Conservation (phyloP, 345 rosid genomes). For the Camelina neglecta region DNA sequence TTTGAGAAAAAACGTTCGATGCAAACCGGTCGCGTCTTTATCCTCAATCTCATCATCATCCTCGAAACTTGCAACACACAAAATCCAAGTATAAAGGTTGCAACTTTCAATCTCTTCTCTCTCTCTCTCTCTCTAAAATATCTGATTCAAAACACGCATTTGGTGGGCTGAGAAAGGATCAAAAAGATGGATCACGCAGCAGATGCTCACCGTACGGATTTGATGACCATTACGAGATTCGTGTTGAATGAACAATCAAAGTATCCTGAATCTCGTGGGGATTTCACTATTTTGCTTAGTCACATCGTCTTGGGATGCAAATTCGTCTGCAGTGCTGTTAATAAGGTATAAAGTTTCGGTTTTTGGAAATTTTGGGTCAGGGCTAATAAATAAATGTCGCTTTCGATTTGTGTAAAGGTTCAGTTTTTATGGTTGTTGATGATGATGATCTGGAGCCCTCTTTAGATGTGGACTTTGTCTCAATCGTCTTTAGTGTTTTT, state of each 20-base stretch:
- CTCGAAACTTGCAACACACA: slow-evolving; percentile 48
- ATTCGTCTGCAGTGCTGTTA: slow-evolving; percentile 95
- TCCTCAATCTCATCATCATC: slow-evolving; percentile 34
- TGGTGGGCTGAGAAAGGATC: slow-evolving; percentile 12
- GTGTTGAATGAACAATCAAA: slow-evolving; percentile 89
- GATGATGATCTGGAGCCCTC: slow-evolving; percentile 21
- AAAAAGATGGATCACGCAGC: slow-evolving; percentile 81
- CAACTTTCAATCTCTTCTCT: neutral
- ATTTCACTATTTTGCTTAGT: slow-evolving; percentile 86
- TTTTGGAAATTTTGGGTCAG: neutral
- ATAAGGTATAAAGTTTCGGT: slow-evolving; percentile 58
- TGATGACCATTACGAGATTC: slow-evolving; percentile 94
- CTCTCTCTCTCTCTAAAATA: neutral
- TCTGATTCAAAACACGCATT: neutral
- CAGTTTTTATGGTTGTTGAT: neutral
- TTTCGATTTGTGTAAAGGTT: slow-evolving; percentile 32
- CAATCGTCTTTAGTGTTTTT: slow-evolving; percentile 1
- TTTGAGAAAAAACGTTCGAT: slow-evolving; percentile 16
- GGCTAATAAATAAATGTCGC: slow-evolving; percentile 4
- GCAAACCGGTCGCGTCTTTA: slow-evolving; percentile 28
- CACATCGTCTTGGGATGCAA: slow-evolving; percentile 99
- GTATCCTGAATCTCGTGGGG: slow-evolving; percentile 97
- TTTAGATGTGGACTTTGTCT: slow-evolving; percentile 24
- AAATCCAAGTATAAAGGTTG: neutral
- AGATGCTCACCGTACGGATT: slow-evolving; percentile 86